Base-by-base conservation (phyloP, 2,329 filamentous ascomycete species). In the Monosporascus sp. region DNA sequence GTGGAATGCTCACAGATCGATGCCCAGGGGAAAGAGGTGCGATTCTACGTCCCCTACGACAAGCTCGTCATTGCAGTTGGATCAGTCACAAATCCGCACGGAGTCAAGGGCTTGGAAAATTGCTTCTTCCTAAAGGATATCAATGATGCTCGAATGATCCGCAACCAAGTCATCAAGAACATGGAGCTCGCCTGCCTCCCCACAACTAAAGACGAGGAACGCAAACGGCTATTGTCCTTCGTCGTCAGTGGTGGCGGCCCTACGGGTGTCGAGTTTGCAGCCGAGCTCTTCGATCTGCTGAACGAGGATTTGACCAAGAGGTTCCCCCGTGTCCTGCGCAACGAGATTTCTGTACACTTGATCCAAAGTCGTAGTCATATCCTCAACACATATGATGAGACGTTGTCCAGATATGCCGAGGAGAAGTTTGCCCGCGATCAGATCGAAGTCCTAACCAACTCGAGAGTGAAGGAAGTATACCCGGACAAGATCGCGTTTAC, bases 91-190 rank as follows among this genome's bases (percentile, higher is more conserved):
- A 99, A 99, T 68, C 87, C 92, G 1, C 94, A 99, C 65, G 95
- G 95, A 46, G 95, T 99, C 53, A 92, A 94, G 68, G 94, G 94
- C 9, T 80, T 99, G 14, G 90, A 97, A 62, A 82, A 99, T 68
- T 96, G 92, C 71, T 86, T 92, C 71, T 97, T 97, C 74, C 79
- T 99, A 57, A 99, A 99, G 72, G 89, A 96, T 55, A 95, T 99
- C 61, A 87, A 89, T 56, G 93, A 99, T 69, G 94, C 95, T 6
- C 85, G 93, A 25, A 78, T 83, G 65, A 97, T 99, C 63, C 87
- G 93, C 55, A 96, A 96, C 70, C 81, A 87, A 60, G 86, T 99
- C 25, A 83, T 97, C 62, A 82, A 87, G 45, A 99, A 99, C 66
- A 81, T 99, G 54, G 94, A 99, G 70, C 76, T 86, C 37, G 91